Percentiles rank a stretch among this genome's conserved stretches.
These are phyloP conservation scores for Phaeophleospora eucalypticola DNA, from an alignment of 2,329 filamentous ascomycete species.

Conservation along the genomic window DNA sequence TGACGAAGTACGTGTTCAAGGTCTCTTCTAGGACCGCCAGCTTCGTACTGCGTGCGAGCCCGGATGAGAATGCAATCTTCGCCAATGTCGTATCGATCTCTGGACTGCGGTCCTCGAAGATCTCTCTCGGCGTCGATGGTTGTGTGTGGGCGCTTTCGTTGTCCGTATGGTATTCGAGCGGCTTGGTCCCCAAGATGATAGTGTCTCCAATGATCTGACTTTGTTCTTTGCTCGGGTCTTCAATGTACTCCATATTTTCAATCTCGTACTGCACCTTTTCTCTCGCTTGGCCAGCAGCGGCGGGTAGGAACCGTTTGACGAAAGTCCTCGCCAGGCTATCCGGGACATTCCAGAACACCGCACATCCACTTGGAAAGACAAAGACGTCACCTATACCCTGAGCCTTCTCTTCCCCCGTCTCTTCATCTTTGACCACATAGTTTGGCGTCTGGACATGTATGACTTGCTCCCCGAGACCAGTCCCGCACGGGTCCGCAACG, in stretches of 20 bases:
- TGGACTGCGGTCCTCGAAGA: constrained; percentile 10
- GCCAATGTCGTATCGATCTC: constrained; percentile 65
- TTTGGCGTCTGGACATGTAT: constrained; percentile 54
- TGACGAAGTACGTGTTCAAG: constrained; percentile 78
- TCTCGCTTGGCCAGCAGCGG: constrained; percentile 66
- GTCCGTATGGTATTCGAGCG: constrained; percentile 9
- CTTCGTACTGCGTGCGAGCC: constrained; percentile 87
- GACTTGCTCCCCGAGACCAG: constrained; percentile 61
- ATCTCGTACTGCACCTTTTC: constrained; percentile 71
- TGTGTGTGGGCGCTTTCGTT: background rate
- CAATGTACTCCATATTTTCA: constrained; percentile 83
- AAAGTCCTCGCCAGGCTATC: constrained; percentile 66
- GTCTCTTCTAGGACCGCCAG: constrained; percentile 84
- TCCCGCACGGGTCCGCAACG: constrained; percentile 58
- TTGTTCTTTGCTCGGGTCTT: constrained; percentile 67
- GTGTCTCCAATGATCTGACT: constrained; percentile 82
- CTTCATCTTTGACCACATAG: constrained; percentile 38
- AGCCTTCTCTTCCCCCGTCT: constrained; percentile 39
- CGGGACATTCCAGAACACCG: constrained; percentile 87
- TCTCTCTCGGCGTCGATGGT: constrained; percentile 2
- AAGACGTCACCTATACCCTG: constrained; percentile 70
- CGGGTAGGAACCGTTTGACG: constrained; percentile 67
- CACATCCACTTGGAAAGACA: constrained; percentile 88
- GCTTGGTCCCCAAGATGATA: constrained; percentile 79
- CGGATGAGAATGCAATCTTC: constrained; percentile 95